phyloP scores from a whole-genome alignment of 106 monocot species.

The Dendrobium officinale region DNA sequence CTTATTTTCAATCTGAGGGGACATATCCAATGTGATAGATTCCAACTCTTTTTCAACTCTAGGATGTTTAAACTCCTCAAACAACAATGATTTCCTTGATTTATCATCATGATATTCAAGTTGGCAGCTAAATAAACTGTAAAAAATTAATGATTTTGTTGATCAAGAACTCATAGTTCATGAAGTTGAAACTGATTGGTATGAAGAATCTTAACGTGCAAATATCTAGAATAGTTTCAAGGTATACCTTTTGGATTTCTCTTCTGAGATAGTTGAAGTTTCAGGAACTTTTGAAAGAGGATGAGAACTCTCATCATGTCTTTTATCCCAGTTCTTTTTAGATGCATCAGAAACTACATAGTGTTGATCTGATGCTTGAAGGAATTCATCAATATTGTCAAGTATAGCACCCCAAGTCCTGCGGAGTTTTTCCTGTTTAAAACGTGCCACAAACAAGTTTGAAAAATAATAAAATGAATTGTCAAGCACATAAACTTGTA shows the following conservation, averaged over 20 bases:
- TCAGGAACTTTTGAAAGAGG: background rate
- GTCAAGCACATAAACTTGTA: background rate
- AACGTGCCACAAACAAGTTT: background rate
- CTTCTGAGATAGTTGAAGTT: background rate
- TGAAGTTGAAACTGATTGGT: background rate
- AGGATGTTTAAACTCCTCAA: constrained; percentile 11
- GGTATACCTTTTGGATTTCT: background rate
- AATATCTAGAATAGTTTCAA: background rate
- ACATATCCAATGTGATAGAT: constrained; percentile 1
- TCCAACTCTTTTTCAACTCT: background rate
- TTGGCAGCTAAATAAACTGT: constrained; percentile 8
- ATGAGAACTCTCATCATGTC: background rate
- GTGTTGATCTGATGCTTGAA: background rate
- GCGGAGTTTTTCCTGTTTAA: constrained; percentile 18
- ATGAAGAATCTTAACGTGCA: background rate
- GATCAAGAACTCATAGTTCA: background rate
- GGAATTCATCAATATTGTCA: constrained; percentile 15
- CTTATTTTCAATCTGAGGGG: constrained; percentile 15
- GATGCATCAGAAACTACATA: background rate
- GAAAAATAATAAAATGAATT: background rate
- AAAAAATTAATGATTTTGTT: background rate
- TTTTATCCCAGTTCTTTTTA: background rate
- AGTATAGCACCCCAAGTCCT: constrained; percentile 16
- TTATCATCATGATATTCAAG: constrained; percentile 5
- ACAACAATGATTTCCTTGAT: constrained; percentile 5